Conservation (phyloP, 306 rosid species). For the Sicyos edulis region DNA sequence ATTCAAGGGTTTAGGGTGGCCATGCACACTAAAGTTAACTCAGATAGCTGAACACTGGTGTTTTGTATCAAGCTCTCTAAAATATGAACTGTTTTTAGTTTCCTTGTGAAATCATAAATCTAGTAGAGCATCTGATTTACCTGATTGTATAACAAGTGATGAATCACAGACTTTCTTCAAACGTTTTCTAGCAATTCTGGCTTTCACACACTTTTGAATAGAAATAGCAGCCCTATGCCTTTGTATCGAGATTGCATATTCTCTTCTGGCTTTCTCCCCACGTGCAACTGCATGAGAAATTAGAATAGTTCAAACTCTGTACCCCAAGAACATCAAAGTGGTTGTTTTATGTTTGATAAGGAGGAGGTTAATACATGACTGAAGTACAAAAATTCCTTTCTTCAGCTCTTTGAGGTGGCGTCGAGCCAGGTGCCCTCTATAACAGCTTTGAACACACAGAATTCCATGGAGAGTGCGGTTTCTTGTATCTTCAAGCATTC, state of each 20-base stretch:
- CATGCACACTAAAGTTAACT: not conserved
- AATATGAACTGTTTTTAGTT: not conserved
- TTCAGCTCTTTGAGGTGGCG: slow-evolving; percentile 53
- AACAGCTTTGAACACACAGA: slow-evolving; percentile 90
- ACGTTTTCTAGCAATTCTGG: slow-evolving; percentile 40
- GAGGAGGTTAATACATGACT: slow-evolving; percentile 55
- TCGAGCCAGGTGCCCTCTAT: slow-evolving; percentile 90
- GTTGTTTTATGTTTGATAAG: slow-evolving; percentile 15
- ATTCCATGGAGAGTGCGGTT: slow-evolving; percentile 89
- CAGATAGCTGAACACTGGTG: not conserved
- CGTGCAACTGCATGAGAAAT: slow-evolving; percentile 58
- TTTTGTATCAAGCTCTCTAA: not conserved
- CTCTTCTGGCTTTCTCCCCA: slow-evolving; percentile 66
- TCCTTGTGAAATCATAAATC: slow-evolving; percentile 1
- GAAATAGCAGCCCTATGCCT: slow-evolving; percentile 66
- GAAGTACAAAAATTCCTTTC: slow-evolving; percentile 68
- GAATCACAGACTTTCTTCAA: slow-evolving; percentile 45
- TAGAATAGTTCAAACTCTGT: slow-evolving; percentile 11
- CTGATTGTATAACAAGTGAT: slow-evolving; percentile 65
- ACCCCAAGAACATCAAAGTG: slow-evolving; percentile 25
- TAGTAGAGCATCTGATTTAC: slow-evolving; percentile 28
- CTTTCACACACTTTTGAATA: slow-evolving; percentile 66
- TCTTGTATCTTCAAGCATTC: slow-evolving; percentile 95
- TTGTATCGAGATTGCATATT: slow-evolving; percentile 46
- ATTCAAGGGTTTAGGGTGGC: slow-evolving; percentile 2